These are phyloP conservation scores for Candida xyloterini DNA, from an alignment of 805 yeast species.

Conservation along the genomic window DNA sequence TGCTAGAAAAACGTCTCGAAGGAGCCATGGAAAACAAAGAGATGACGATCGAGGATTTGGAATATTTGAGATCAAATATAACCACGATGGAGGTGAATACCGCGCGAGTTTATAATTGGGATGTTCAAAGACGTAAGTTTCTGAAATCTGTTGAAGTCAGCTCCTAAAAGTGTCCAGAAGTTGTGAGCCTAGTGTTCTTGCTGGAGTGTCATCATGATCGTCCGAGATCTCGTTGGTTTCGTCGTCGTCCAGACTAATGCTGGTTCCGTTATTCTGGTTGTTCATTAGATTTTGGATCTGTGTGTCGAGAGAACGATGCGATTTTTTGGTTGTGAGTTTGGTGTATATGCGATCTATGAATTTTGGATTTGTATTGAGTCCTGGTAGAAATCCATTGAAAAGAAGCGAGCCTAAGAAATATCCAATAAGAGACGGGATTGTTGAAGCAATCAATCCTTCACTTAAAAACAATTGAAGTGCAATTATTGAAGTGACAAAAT, in stretches of 20 bases:
- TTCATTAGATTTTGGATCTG: conserved; percentile 15
- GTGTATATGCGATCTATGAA: conserved; percentile 19
- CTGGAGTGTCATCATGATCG: conserved; percentile 56
- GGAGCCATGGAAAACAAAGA: conserved; percentile 58
- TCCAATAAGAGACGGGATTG: conserved; percentile 39
- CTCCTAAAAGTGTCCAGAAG: conserved; percentile 57
- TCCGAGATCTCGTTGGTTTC: conserved; percentile 31
- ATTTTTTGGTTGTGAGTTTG: conserved; percentile 9
- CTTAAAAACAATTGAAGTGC: conserved; percentile 40
- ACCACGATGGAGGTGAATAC: conserved; percentile 98
- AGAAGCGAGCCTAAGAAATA: conserved; percentile 43
- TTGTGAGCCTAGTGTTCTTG: conserved; percentile 58
- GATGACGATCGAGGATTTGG: conserved; percentile 77
- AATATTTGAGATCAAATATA: conserved; percentile 79
- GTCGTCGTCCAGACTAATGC: conserved; percentile 16
- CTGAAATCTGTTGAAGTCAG: conserved; percentile 36
- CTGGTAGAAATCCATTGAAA: conserved; percentile 43
- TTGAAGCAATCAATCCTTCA: conserved; percentile 39
- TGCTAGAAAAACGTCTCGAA: conserved; percentile 59
- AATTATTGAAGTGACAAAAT: conserved; percentile 29
- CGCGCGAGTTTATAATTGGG: conserved; percentile 89
- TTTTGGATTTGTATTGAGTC: conserved; percentile 31
- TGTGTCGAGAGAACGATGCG: conserved; percentile 9
- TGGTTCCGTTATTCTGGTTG: conserved; percentile 2
- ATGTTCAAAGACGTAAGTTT: conserved; percentile 68